A percentile compares a stretch with the other conserved stretches of the same genome.
Evolutionary conservation across 1,139 yeast genomes (phyloP).

Genomic region (Pichia norvegensis): DNA sequence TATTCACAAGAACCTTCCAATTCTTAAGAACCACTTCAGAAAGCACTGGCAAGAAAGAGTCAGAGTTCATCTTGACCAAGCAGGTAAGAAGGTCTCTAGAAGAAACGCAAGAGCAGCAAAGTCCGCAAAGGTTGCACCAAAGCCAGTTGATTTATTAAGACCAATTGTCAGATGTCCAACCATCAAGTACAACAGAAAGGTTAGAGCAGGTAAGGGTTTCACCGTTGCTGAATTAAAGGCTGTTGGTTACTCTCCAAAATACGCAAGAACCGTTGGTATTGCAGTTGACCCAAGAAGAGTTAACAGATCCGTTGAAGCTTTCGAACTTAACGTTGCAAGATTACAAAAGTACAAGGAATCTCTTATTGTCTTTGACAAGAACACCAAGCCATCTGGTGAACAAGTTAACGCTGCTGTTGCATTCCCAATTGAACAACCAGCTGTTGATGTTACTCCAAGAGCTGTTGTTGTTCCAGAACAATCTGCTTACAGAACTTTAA

Average conservation of each 20-base stretch:
- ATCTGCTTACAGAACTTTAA: conserved; percentile 92
- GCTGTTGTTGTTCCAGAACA: conserved; percentile 82
- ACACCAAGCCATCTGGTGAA: conserved; percentile 59
- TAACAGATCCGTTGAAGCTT: conserved; percentile 95
- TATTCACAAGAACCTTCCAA: conserved; percentile 92
- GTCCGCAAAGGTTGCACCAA: conserved; percentile 96
- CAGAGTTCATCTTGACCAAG: conserved; percentile 98
- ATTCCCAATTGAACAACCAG: conserved; percentile 87
- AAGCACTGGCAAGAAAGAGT: conserved; percentile 99
- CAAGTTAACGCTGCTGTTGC: conserved; percentile 75
- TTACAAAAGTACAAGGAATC: conserved; percentile 93
- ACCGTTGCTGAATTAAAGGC: conserved; percentile 97
- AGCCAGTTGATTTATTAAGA: conserved; percentile 92
- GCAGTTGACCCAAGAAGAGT: conserved; percentile 99
- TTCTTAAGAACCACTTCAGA: conserved; percentile 94
- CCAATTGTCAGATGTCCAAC: conserved; percentile 99
- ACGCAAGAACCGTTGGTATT: conserved; percentile 97
- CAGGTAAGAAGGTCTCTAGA: conserved; percentile 97
- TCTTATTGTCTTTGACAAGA: conserved; percentile 92
- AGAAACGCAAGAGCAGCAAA: conserved; percentile 89
- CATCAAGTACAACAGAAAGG: conserved; percentile 97
- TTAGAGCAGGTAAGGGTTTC: conserved; percentile 99
- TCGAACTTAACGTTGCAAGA: conserved; percentile 92
- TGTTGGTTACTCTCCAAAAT: conserved; percentile 89
- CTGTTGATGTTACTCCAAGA: conserved; percentile 71